A percentile compares a stretch with the other conserved stretches of the same genome.
These are phyloP conservation scores for Hortiboletus rubellus DNA, from an alignment of 1,284 basidiomycete species.

Conservation along the genomic window DNA sequence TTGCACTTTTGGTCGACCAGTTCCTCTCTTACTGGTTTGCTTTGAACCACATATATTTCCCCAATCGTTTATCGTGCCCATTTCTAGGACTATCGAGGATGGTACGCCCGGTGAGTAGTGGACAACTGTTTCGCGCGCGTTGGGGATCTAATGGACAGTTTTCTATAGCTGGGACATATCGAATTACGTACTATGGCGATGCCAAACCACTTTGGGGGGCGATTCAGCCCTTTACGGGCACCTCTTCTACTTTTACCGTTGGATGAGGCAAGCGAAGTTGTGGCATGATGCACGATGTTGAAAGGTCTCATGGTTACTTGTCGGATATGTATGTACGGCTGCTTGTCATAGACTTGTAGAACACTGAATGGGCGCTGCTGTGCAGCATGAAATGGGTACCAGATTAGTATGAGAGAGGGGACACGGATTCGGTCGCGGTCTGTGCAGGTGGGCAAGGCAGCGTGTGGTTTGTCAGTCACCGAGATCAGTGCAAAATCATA, in stretches of 20 bases:
- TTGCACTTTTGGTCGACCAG: background rate
- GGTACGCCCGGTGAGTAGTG: slow-evolving; percentile 43
- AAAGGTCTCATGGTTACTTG: background rate
- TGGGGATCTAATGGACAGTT: background rate
- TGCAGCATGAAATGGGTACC: no score
- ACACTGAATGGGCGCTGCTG: no score
- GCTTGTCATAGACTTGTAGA: no score
- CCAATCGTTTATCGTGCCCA: background rate
- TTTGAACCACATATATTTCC: background rate
- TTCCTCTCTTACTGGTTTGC: background rate
- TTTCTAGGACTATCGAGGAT: slow-evolving; percentile 60
- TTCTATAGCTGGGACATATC: slow-evolving; percentile 61
- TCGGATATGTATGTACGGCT: no score
- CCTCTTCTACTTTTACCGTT: slow-evolving; percentile 62
- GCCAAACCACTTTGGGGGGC: slow-evolving; percentile 63
- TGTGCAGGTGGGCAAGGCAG: no score
- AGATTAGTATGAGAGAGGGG: no score
- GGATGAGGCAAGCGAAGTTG: slow-evolving; percentile 9
- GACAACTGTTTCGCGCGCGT: background rate
- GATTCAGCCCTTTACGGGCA: slow-evolving; percentile 61
- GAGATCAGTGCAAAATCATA: no score
- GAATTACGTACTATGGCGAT: slow-evolving; percentile 73
- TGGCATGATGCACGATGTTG: background rate
- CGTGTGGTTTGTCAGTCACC: no score
- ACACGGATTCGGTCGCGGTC: no score